Conservation (phyloP, 2,329 filamentous ascomycete species). For the Penicillium sp. region DNA sequence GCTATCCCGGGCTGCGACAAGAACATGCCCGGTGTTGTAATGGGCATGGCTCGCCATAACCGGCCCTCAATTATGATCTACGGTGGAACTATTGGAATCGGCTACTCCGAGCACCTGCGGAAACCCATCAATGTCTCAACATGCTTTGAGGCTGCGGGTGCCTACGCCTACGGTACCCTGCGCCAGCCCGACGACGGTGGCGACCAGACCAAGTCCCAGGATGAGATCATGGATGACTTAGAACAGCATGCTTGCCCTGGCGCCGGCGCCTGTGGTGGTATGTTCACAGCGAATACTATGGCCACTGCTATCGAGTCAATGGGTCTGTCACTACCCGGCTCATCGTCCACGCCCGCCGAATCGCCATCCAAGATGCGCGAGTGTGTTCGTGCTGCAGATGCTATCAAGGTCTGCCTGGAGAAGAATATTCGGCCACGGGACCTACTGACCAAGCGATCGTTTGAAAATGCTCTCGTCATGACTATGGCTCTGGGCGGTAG, state of each 20-base stretch:
- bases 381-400: slow-evolving; percentile 75
- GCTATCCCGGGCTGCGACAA: slow-evolving; percentile 94
- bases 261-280: slow-evolving; percentile 79
- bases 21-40: slow-evolving; percentile 92
- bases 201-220: slow-evolving; percentile 63
- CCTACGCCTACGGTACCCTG: slow-evolving; percentile 73
- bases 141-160: slow-evolving; percentile 84
- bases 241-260: slow-evolving; percentile 75
- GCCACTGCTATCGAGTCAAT: slow-evolving; percentile 86
- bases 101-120: slow-evolving; percentile 73
- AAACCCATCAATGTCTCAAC: slow-evolving; percentile 83
- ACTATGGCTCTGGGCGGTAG: slow-evolving; percentile 90
- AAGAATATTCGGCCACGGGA: slow-evolving; percentile 77
- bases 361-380: slow-evolving; percentile 83
- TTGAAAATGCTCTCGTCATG: slow-evolving; percentile 85
- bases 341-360: slow-evolving; percentile 75
- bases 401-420: slow-evolving; percentile 76
- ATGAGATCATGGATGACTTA: slow-evolving; percentile 80
- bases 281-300: slow-evolving; percentile 97
- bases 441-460: slow-evolving; percentile 73
- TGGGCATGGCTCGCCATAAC: slow-evolving; percentile 89
- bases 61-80: slow-evolving; percentile 94
- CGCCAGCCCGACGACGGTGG: slow-evolving; percentile 64
- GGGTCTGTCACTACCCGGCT: slow-evolving; percentile 77
- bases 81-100: slow-evolving; percentile 84